Evolutionary conservation across 116 monocot species (phyloP), one percentile per base, ranked within the genome.

Genomic region (Trichopus zeylanicus): DNA sequence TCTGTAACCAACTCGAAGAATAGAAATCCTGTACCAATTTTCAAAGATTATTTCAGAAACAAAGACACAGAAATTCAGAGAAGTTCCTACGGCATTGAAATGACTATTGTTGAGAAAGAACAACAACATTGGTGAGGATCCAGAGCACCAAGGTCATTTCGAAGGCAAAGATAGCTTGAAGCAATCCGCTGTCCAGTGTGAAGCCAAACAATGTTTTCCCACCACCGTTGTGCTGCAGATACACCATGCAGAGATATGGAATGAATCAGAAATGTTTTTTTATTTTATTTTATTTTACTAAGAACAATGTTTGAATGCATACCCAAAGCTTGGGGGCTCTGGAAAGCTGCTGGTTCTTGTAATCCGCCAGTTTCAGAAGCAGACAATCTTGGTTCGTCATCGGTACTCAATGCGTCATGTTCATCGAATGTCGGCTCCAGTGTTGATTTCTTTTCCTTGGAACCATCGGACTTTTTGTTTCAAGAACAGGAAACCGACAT

Each of bases 201-300:
- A 84, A 92, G 1, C 87, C 87, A 29, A 92, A 92, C 53, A 92
- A 8, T n/a, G 87, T 92, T 56, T 87, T 92, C 29, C 92, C 92
- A 0, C 87, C 73, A 20, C 78, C 69, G 67, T 91, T 86, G 64
- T 91, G 80, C 52, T 86, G 70, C 62, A 91, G 29, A 70, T 91
- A 91, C 53, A 61, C 65, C 47, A 91, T 6, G 15, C 15, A 59
- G 2, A 2, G 42, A 59, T 25, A 10, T 33, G 35, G 21, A n/a
- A 34, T 35, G 9, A 20, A 30, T 21, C 32, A 31, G 31, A 19
- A 57, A n/a, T n/a, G n/a, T n/a, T n/a, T n/a, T n/a, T n/a, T 57
- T 2, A 18, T 18, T 15, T 31, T 3, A 29, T 18, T 39, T 16
- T 19, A 11, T 34, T 27, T 31, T 6, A 13, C 53, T 5, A 0